These are phyloP conservation scores for Entomortierella lignicola DNA, from an alignment of 192 early-diverging fungal species.

Conservation along the genomic window DNA sequence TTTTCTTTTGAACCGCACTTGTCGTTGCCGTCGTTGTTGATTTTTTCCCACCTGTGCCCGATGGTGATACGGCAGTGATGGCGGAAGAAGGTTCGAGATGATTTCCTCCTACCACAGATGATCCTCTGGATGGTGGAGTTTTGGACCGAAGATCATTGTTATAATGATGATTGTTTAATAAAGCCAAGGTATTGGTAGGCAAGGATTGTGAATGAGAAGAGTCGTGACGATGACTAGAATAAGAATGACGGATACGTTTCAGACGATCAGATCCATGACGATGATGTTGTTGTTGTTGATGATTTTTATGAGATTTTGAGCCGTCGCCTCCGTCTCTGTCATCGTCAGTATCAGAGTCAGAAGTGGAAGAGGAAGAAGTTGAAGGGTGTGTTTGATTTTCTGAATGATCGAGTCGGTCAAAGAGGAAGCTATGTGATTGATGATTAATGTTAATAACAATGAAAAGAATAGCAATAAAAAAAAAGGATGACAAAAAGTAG, in stretches of 20 bases:
- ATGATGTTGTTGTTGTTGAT: too few species aligned
- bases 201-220: constrained; percentile 6
- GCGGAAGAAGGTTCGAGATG: too few species aligned
- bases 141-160: constrained; percentile 17
- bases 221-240: constrained; percentile 2
- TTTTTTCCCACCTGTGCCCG: constrained; percentile 10
- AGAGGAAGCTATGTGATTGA: constrained; percentile 33
- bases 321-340: constrained; percentile 11
- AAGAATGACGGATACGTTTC: constrained; percentile 18
- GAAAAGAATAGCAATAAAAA: not conserved
- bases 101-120: constrained; percentile 12
- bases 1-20: constrained; percentile 34
- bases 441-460: constrained; percentile 1
- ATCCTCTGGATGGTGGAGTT: constrained; percentile 34
- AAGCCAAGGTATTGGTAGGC: not conserved
- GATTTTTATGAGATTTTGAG: constrained; percentile 4
- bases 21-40: too few species aligned
- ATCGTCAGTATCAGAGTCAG: constrained; percentile 27
- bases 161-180: not conserved
- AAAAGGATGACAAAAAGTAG: not conserved
- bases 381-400: constrained; percentile 20
- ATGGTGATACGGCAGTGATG: too few species aligned
- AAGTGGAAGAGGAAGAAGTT: constrained; percentile 17
- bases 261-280: constrained; percentile 11
- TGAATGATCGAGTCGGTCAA: constrained; percentile 46